These are phyloP conservation scores for Leucoagaricus sp. DNA, from an alignment of 1,284 basidiomycete genomes.

Conservation along the genomic window DNA sequence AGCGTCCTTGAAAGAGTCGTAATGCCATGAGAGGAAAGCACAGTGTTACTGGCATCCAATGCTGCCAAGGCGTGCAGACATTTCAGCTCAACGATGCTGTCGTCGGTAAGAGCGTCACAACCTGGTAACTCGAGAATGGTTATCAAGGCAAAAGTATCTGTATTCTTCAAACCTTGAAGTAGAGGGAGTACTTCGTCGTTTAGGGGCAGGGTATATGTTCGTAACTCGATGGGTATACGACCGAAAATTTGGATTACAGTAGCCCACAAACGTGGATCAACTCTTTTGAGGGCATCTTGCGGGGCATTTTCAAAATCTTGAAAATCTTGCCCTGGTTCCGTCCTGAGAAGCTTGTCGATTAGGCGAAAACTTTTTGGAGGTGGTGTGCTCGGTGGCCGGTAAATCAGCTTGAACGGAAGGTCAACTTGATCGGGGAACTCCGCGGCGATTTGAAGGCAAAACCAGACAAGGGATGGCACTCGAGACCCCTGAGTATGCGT, in stretches of 20 bases:
- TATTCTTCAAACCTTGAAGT: slow-evolving; percentile 57
- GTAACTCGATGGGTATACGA: slow-evolving; percentile 47
- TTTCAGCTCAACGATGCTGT: slow-evolving; percentile 49
- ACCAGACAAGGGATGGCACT: slow-evolving; percentile 29
- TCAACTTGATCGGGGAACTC: slow-evolving; percentile 29
- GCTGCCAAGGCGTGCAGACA: slow-evolving; percentile 54
- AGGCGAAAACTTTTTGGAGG: slow-evolving; percentile 20
- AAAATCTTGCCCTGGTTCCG: slow-evolving; percentile 36
- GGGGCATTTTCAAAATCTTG: background rate
- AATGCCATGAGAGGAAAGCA: slow-evolving; percentile 53
- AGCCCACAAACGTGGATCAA: slow-evolving; percentile 65
- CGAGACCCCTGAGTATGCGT: slow-evolving; percentile 12
- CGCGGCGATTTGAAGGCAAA: slow-evolving; percentile 27
- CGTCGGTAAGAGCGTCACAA: slow-evolving; percentile 55
- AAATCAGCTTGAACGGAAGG: slow-evolving; percentile 23
- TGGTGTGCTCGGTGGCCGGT: slow-evolving; percentile 19
- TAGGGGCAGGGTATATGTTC: slow-evolving; percentile 48
- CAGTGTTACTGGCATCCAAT: slow-evolving; percentile 59
- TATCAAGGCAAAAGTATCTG: slow-evolving; percentile 57
- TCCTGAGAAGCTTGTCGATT: slow-evolving; percentile 20
- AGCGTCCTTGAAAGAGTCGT: slow-evolving; percentile 42
- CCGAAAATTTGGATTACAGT: slow-evolving; percentile 58
- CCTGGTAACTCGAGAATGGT: slow-evolving; percentile 59
- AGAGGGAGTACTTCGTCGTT: slow-evolving; percentile 53
- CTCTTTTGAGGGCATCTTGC: slow-evolving; percentile 29